phyloP scores from a whole-genome alignment of 2,329 filamentous ascomycete species.

The Verticillium nonalfalfae region DNA sequence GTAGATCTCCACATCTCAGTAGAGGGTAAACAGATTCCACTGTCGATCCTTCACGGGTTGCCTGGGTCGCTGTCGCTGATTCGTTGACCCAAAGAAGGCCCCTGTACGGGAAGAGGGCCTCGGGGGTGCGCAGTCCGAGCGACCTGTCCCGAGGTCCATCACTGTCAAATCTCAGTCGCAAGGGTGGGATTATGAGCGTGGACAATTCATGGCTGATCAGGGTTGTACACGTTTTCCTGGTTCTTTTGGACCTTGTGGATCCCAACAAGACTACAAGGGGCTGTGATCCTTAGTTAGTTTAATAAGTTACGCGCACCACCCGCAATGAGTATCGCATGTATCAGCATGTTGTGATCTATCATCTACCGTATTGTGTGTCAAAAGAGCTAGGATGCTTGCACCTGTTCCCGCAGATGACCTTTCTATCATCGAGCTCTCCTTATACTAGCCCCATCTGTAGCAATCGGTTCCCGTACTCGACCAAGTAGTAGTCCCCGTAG shows the following conservation, averaged over 20 bases:
- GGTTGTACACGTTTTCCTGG: too few relatives aligned
- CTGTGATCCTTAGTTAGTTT: too few relatives aligned
- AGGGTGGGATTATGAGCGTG: too few relatives aligned
- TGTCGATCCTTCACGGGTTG: not conserved
- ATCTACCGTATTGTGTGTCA: not conserved
- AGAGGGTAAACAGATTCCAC: not conserved
- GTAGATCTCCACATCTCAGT: not conserved
- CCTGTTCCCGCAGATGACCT: not conserved
- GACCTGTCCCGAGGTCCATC: not conserved
- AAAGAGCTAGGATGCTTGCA: not conserved
- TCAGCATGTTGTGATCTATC: not conserved
- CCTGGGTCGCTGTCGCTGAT: not conserved
- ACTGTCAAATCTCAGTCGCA: too few relatives aligned
- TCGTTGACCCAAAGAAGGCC: not conserved
- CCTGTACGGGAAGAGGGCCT: not conserved
- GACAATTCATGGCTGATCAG: too few relatives aligned
- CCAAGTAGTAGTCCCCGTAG: slow-evolving; percentile 38
- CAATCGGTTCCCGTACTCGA: slow-evolving; percentile 38
- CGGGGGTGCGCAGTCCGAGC: not conserved
- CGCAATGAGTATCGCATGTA: not conserved
- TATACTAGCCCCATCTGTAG: slow-evolving; percentile 21
- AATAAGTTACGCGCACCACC: too few relatives aligned
- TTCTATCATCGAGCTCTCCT: not conserved
- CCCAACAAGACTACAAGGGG: too few relatives aligned
- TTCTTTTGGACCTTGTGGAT: too few relatives aligned